Conservation (phyloP, 768 basidiomycete species). For the Hydnomerulius pinastri region DNA sequence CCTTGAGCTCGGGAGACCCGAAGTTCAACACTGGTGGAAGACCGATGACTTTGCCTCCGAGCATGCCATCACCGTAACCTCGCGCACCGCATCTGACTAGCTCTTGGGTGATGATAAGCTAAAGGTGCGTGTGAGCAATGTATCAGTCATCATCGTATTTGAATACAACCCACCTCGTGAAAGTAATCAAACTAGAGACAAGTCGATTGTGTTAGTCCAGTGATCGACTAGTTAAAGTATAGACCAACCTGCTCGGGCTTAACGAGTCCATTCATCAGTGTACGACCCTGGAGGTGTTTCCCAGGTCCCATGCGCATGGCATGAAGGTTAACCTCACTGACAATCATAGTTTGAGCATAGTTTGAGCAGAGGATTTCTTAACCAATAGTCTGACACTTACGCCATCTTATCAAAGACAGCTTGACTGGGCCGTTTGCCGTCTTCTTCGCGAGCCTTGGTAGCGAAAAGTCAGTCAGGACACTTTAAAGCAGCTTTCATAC, state of each 20-base stretch:
- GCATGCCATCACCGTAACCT: slow-evolving; percentile 67
- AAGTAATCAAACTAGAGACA: slow-evolving; percentile 61
- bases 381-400: slow-evolving; percentile 35
- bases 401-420: slow-evolving; percentile 82
- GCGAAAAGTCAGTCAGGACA: slow-evolving; percentile 18
- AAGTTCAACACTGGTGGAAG: slow-evolving; percentile 75
- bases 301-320: slow-evolving; percentile 94
- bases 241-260: slow-evolving; percentile 67
- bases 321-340: slow-evolving; percentile 73
- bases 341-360: too few relatives aligned
- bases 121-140: neutral
- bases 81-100: slow-evolving; percentile 53
- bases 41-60: slow-evolving; percentile 67
- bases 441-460: slow-evolving; percentile 68
- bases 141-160: neutral
- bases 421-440: slow-evolving; percentile 85
- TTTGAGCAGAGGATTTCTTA: neutral
- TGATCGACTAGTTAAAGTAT: slow-evolving; percentile 4
- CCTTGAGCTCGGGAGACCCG: slow-evolving; percentile 52
- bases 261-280: slow-evolving; percentile 71
- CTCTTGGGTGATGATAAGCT: slow-evolving; percentile 69
- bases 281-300: slow-evolving; percentile 78
- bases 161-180: slow-evolving; percentile 59
- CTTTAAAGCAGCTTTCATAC: slow-evolving; percentile 10
- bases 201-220: slow-evolving; percentile 16